phyloP scores from a whole-genome alignment of 192 early-diverging fungal genomes.

The Coemansia sp. region DNA sequence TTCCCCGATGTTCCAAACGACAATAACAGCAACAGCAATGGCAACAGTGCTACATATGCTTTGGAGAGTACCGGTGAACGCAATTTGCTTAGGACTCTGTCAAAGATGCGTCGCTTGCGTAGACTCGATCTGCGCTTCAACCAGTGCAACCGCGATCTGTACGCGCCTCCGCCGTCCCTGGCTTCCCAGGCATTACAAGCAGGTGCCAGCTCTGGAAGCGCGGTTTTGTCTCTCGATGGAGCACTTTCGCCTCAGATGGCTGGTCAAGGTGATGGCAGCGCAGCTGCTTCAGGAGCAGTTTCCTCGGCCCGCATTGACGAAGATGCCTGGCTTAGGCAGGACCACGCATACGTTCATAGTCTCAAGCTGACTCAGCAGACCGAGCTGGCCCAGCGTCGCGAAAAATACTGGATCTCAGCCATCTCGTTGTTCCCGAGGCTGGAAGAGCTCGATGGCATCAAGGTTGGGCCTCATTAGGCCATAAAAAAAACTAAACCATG shows the following conservation, averaged over 20 bases:
- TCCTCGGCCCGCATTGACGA: constrained; percentile 35
- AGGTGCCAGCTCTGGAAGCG: neutral
- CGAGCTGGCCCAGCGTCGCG: constrained; percentile 26
- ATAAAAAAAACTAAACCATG: neutral
- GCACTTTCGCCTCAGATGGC: constrained; percentile 40
- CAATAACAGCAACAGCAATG: neutral
- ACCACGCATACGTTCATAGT: constrained; percentile 25
- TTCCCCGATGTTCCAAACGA: constrained; percentile 13
- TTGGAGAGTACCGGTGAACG: constrained; percentile 9
- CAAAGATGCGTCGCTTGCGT: constrained; percentile 29
- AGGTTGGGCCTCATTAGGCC: constrained; percentile 19
- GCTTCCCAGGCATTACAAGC: neutral
- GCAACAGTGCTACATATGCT: neutral
- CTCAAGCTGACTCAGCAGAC: constrained; percentile 32
- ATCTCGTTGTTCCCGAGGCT: constrained; percentile 33
- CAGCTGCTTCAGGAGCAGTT: neutral
- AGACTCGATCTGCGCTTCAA: constrained; percentile 51
- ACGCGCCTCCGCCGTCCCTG: constrained; percentile 23
- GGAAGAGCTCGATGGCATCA: constrained; percentile 49
- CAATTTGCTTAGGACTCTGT: constrained; percentile 16
- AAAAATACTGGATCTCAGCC: constrained; percentile 33
- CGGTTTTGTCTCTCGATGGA: constrained; percentile 26
- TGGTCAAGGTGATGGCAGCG: constrained; percentile 15
- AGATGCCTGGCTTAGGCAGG: constrained; percentile 41
- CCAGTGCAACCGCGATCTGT: constrained; percentile 37